Evolutionary conservation across 208 protist species (phyloP), one percentile per base, ranked within the genome.

Genomic region (Acanthamoeba sp.): DNA sequence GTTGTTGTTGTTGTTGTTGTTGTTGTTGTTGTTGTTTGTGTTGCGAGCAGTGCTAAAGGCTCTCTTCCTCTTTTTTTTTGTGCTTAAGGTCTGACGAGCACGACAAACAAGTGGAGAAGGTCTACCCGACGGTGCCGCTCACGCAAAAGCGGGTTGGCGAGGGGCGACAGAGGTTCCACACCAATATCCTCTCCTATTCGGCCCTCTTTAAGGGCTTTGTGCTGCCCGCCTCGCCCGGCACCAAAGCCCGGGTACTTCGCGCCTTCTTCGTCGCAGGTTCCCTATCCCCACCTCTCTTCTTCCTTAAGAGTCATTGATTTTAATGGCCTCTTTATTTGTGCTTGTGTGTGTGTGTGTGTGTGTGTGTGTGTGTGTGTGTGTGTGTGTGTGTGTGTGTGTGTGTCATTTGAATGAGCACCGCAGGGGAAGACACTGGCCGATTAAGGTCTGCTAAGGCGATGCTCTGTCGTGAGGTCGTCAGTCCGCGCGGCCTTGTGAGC

Each of bases 91-190:
- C 66, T n/a, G 66, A 76, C 29, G 66, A 76, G n/a, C 66, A 76
- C 66, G 66, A 76, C 36, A 76, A 76, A 20, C 66, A 42, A 10
- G 66, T 76, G 66, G 66, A 76, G 29, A 76, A 76, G 66, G 22
- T 38, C 66, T 76, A 76, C 20, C 66, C 66, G 10, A 76, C 66
- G 36, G 66, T 76, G 16, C 36, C 66, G 12, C 66, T 76, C 0
- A 76, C 66, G 22, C 66, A 42, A 20, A 29, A 76, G 29, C 66
- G 66, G 22, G 55, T 6, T 62, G 66, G 7, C 22, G 36, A 18
- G 22, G 36, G n/a, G 16, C 22, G 66, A 76, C 66, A 40, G 29
- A 16, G 66, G 2, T 76, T 42, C 29, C n/a, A 76, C 66, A 40
- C 66, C n/a, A 76, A 76, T 20, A 20, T 76, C 16, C 66, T 76